Evolutionary conservation across 192 early-diverging fungal genomes (phyloP).

Genomic region (Lobulomyces angularis): DNA sequence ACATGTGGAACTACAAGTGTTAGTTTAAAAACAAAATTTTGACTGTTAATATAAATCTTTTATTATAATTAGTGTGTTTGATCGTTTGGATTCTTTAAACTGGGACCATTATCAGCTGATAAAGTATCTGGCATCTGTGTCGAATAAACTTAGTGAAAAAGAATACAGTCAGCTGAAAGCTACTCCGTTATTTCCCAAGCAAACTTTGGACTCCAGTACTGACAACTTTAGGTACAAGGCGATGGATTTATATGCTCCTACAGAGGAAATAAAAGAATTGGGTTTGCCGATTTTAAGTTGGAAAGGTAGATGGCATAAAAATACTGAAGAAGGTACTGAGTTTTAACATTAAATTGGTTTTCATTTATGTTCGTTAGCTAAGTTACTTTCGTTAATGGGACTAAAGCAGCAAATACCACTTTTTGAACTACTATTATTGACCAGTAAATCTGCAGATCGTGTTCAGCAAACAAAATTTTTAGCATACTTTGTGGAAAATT

Average conservation of each 20-base stretch:
- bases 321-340: conserved; percentile 27
- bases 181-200: conserved; percentile 54
- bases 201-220: neutral
- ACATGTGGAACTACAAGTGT: conserved; percentile 71
- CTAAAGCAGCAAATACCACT: conserved; percentile 20
- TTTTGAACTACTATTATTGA: conserved; percentile 12
- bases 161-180: conserved; percentile 50
- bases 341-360: conserved; percentile 2
- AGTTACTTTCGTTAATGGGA: conserved; percentile 22
- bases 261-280: conserved; percentile 37
- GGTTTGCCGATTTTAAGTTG: conserved; percentile 59
- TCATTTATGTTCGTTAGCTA: conserved; percentile 10
- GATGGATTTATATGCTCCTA: conserved; percentile 54
- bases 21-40: too few species aligned
- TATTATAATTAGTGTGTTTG: too few species aligned
- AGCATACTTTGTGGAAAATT: conserved; percentile 59
- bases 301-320: conserved; percentile 36
- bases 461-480: conserved; percentile 35
- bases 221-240: conserved; percentile 37
- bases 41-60: too few species aligned
- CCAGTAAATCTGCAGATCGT: conserved; percentile 7
- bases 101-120: conserved; percentile 74
- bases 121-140: conserved; percentile 67
- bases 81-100: conserved; percentile 58
- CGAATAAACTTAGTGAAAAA: conserved; percentile 40